A percentile compares a stretch with the other conserved stretches of the same genome.
Conservation (phyloP, 2,329 filamentous ascomycete species). For the Fusarium multiceps region DNA sequence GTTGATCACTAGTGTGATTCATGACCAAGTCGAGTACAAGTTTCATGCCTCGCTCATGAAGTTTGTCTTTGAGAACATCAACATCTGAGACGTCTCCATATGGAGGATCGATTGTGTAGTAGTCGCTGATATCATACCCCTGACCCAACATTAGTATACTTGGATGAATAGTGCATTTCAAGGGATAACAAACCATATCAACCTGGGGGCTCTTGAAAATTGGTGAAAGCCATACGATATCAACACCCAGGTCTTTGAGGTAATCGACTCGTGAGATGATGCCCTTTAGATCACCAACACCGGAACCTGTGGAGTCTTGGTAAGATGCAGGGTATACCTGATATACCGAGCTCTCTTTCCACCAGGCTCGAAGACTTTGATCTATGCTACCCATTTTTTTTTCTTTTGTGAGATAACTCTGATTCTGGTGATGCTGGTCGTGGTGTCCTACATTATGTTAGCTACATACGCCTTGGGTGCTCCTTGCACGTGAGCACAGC, state of each 20-base stretch:
- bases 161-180: not conserved
- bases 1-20: slow-evolving; percentile 73
- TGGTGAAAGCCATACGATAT: slow-evolving; percentile 67
- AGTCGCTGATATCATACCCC: slow-evolving; percentile 78
- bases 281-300: slow-evolving; percentile 67
- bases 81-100: slow-evolving; percentile 77
- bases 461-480: slow-evolving; percentile 3
- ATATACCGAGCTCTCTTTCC: slow-evolving; percentile 71
- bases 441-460: slow-evolving; percentile 2
- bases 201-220: slow-evolving; percentile 66
- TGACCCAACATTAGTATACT: slow-evolving; percentile 30
- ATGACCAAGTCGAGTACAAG: slow-evolving; percentile 79
- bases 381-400: slow-evolving; percentile 39
- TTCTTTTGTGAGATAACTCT: not conserved
- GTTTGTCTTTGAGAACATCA: slow-evolving; percentile 68
- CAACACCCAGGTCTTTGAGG: slow-evolving; percentile 64
- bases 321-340: slow-evolving; percentile 73
- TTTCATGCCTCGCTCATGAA: slow-evolving; percentile 73
- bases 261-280: slow-evolving; percentile 68
- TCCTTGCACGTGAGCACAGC: slow-evolving; percentile 17
- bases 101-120: slow-evolving; percentile 70
- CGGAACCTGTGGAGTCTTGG: slow-evolving; percentile 67
- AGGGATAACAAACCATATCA: slow-evolving; percentile 65
- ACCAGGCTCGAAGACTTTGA: slow-evolving; percentile 58
- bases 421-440: not conserved